A percentile compares a stretch with the other conserved stretches of the same genome.
Evolutionary conservation across 2,329 filamentous ascomycete species (phyloP).

Genomic region (Rhytidhysteron rufulum): DNA sequence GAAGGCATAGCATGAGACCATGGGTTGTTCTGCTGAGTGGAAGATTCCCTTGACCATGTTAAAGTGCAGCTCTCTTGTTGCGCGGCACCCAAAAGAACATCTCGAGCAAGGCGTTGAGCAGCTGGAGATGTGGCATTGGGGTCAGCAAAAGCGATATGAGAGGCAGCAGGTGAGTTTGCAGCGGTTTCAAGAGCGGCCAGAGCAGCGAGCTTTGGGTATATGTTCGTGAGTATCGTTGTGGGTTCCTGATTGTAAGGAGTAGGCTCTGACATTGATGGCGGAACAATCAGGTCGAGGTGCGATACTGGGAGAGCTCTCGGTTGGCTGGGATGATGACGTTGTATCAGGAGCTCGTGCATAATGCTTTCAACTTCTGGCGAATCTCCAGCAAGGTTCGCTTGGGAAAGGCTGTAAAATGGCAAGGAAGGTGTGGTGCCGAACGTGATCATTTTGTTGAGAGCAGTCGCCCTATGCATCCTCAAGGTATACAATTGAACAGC

Average conservation of each 20-base stretch:
- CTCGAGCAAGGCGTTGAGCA: constrained; percentile 57
- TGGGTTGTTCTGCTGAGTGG: constrained; percentile 32
- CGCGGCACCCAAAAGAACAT: constrained; percentile 58
- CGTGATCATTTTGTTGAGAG: constrained; percentile 46
- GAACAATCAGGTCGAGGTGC: constrained; percentile 35
- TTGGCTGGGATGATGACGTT: constrained; percentile 36
- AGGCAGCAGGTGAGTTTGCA: constrained; percentile 42
- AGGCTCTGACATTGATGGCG: constrained; percentile 24
- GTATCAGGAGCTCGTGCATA: constrained; percentile 36
- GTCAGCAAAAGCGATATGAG: constrained; percentile 61
- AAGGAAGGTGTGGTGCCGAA: constrained; percentile 66
- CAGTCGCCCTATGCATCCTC: constrained; percentile 44
- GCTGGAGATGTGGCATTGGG: constrained; percentile 62
- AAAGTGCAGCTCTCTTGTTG: constrained; percentile 67
- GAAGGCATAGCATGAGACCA: constrained; percentile 34
- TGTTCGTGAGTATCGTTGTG: constrained; percentile 34
- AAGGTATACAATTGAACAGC: constrained; percentile 35
- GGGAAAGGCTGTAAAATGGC: constrained; percentile 66
- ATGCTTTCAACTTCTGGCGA: constrained; percentile 51
- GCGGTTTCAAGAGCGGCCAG: constrained; percentile 44
- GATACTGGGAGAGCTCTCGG: constrained; percentile 37
- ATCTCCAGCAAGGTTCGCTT: constrained; percentile 44
- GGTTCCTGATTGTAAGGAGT: constrained; percentile 23
- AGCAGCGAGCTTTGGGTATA: constrained; percentile 47
- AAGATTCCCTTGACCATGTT: constrained; percentile 54